These are phyloP conservation scores for Irpex rosettiformis DNA, from an alignment of 1,284 basidiomycete genomes.

Conservation along the genomic window DNA sequence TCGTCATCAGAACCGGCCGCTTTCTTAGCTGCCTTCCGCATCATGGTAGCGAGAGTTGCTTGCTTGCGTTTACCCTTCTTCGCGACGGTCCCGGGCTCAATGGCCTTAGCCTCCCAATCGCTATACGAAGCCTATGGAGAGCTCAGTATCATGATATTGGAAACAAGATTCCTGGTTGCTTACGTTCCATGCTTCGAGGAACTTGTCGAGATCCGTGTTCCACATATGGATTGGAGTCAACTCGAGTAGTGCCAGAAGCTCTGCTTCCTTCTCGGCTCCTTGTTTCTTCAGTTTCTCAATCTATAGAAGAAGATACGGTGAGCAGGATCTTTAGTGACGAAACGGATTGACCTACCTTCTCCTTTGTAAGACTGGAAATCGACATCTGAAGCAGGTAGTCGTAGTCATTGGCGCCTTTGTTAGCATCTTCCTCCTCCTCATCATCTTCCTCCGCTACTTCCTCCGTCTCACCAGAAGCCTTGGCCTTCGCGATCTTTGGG, in stretches of 20 bases:
- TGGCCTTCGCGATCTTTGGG: conserved; percentile 73
- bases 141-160: conserved; percentile 2
- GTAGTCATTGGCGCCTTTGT: conserved; percentile 63
- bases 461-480: conserved; percentile 70
- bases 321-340: conserved; percentile 1
- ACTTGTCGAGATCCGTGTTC: conserved; percentile 86
- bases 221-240: conserved; percentile 85
- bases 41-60: conserved; percentile 63
- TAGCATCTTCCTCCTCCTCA: conserved; percentile 51
- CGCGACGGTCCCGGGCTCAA: conserved; percentile 46
- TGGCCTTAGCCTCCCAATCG: conserved; percentile 52
- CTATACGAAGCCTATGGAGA: conserved; percentile 54
- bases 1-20: conserved; percentile 36
- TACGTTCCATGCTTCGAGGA: conserved; percentile 85
- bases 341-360: conserved; percentile 61
- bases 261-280: conserved; percentile 80
- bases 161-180: conserved; percentile 25
- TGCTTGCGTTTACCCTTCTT: conserved; percentile 75
- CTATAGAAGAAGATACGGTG: conserved; percentile 39
- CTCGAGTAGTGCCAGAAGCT: conserved; percentile 78
- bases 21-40: conserved; percentile 34
- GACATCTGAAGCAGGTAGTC: conserved; percentile 97
- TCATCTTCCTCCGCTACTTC: conserved; percentile 61
- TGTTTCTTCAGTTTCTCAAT: conserved; percentile 85
- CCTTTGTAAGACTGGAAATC: conserved; percentile 92